Conservation (phyloP, 768 basidiomycete species). For the Pholiota molesta region DNA sequence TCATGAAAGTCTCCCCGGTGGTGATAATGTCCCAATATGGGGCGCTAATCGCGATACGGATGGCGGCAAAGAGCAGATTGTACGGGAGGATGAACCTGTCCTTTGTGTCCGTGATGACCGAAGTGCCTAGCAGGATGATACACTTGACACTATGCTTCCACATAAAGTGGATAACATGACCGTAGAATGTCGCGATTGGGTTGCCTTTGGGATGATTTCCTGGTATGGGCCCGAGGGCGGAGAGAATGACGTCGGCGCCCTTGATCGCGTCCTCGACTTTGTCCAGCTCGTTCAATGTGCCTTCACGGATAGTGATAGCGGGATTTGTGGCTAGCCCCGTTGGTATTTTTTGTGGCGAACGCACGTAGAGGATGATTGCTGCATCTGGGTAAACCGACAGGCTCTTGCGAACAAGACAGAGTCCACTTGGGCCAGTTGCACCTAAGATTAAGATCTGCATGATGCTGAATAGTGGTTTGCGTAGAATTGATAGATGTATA, state of each 20-base stretch:
- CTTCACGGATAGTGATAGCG: neutral
- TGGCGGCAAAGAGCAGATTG: neutral
- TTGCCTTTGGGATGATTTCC: slow-evolving; percentile 46
- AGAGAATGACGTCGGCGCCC: slow-evolving; percentile 63
- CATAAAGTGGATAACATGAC: slow-evolving; percentile 62
- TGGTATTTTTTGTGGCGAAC: neutral
- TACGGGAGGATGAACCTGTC: neutral
- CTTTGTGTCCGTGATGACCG: neutral
- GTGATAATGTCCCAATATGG: neutral
- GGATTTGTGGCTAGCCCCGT: neutral
- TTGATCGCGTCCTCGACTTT: slow-evolving; percentile 55
- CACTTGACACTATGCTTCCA: slow-evolving; percentile 30
- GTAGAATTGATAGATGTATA: too few species aligned
- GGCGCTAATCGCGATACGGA: neutral
- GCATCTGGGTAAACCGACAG: neutral
- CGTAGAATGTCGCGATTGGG: slow-evolving; percentile 66
- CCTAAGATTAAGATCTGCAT: neutral
- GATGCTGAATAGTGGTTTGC: too few species aligned
- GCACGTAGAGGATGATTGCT: neutral
- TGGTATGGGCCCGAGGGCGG: slow-evolving; percentile 59
- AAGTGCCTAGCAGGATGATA: neutral
- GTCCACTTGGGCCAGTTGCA: neutral
- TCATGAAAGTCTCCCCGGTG: neutral
- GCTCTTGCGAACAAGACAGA: neutral
- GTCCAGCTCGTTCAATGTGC: slow-evolving; percentile 40